These are phyloP conservation scores for Ramularia endophylla DNA, from an alignment of 2,329 filamentous ascomycete genomes.

Conservation along the genomic window DNA sequence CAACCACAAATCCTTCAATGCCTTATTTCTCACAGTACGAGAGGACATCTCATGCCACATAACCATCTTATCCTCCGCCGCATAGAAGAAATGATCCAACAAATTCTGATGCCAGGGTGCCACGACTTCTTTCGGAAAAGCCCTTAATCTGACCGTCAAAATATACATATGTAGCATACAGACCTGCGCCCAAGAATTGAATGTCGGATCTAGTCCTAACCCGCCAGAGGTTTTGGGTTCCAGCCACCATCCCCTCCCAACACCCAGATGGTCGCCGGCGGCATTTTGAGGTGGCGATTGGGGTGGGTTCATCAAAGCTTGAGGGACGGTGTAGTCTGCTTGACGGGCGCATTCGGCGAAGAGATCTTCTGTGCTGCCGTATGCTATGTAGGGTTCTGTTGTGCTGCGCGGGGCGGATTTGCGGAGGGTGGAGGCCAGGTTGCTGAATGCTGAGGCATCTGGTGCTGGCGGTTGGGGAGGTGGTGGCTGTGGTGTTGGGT, in stretches of 20 bases:
- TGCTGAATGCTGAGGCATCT: constrained; percentile 13
- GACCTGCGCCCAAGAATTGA: constrained; percentile 93
- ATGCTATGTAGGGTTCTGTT: constrained; percentile 68
- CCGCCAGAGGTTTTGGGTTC: constrained; percentile 36
- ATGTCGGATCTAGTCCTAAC: constrained; percentile 74
- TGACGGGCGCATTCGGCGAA: constrained; percentile 68
- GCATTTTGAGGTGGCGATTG: constrained; percentile 63
- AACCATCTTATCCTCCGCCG: constrained; percentile 78
- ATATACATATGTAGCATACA: constrained; percentile 97
- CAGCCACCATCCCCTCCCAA: constrained; percentile 74
- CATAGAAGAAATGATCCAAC: constrained; percentile 91
- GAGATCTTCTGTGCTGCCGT: constrained; percentile 70
- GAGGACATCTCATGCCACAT: constrained; percentile 64
- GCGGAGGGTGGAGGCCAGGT: constrained; percentile 22
- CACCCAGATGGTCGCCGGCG: constrained; percentile 76
- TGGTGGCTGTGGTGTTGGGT: constrained; percentile 8
- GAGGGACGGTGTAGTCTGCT: constrained; percentile 70
- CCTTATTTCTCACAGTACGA: constrained; percentile 51
- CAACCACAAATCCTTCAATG: constrained; percentile 80
- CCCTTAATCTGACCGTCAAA: constrained; percentile 73
- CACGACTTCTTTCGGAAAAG: constrained; percentile 63
- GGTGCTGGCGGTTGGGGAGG: constrained; percentile 8
- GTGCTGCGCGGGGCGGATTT: constrained; percentile 32
- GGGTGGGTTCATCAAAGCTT: constrained; percentile 55
- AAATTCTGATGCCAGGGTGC: constrained; percentile 82